Percentiles rank a stretch among this genome's conserved stretches.
phyloP scores from a whole-genome alignment of 495 filamentous ascomycete species.

The Hamigera avellanea region DNA sequence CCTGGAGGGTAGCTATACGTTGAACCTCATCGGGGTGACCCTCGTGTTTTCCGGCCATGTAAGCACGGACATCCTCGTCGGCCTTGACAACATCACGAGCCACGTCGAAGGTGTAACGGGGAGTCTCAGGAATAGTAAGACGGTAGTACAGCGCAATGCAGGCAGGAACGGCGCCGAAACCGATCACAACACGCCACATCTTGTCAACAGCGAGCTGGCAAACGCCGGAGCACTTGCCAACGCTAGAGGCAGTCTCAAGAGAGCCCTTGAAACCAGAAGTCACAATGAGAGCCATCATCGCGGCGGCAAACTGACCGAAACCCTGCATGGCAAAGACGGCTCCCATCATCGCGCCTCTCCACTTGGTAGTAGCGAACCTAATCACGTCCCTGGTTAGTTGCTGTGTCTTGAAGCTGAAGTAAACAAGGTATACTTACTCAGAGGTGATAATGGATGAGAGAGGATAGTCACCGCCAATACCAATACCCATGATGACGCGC shows the following conservation, averaged over 20 bases:
- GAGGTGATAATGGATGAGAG: slow-evolving; percentile 76
- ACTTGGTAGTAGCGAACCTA: slow-evolving; percentile 72
- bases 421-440: slow-evolving; percentile 39
- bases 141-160: slow-evolving; percentile 73
- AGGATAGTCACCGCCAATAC: slow-evolving; percentile 82
- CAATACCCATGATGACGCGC: slow-evolving; percentile 75
- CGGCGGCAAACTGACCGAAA: slow-evolving; percentile 61
- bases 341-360: slow-evolving; percentile 84
- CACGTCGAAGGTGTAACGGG: slow-evolving; percentile 76
- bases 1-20: slow-evolving; percentile 36
- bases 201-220: slow-evolving; percentile 66
- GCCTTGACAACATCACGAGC: slow-evolving; percentile 59
- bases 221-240: slow-evolving; percentile 45
- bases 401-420: not conserved
- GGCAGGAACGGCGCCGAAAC: slow-evolving; percentile 69
- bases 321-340: slow-evolving; percentile 79
- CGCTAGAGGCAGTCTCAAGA: slow-evolving; percentile 36
- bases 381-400: slow-evolving; percentile 3
- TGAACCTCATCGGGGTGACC: slow-evolving; percentile 51
- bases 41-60: slow-evolving; percentile 43
- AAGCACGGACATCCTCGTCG: slow-evolving; percentile 51
- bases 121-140: slow-evolving; percentile 79
- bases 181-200: slow-evolving; percentile 75
- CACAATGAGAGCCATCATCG: slow-evolving; percentile 59
- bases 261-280: slow-evolving; percentile 63